Base-by-base conservation (phyloP, 2,329 filamentous ascomycete genomes). In the Fusarium sacchari region DNA sequence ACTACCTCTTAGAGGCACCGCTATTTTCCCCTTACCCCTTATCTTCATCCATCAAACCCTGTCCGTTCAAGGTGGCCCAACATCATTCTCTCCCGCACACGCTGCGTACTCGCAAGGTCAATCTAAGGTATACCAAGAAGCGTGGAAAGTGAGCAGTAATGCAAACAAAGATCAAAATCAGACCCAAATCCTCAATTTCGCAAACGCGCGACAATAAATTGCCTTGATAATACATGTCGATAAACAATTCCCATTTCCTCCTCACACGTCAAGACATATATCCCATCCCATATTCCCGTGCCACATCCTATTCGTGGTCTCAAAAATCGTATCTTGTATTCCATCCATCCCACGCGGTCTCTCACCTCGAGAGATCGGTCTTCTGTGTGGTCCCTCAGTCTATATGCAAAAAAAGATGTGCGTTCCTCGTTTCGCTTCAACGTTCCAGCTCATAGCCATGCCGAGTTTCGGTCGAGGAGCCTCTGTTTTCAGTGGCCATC, bases 151-250 rank as follows among this genome's bases (percentile, higher is more conserved):
- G 39, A 64, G 36, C 34, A 22, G 9, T 7, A 46, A 40, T 49
- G 40, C 37, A 49, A 32, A 34, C n/a, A 40, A 30, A 40, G 26
- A 18, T 59, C 42, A 8, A 66, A 72, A 70, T 47, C 61, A 74
- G 56, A 65, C 60, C 58, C 55, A 59, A 49, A 76, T 57, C 64
- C 64, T 60, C 46, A 61, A 76, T 74, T 68, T 75, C 59, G 20
- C 72, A 72, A 75, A 52, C 60, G 49, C 47, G 43, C 28, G 61
- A 65, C 72, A 74, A 42, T 74, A 60, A 66, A 26, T 28, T 69
- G 59, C 66, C 70, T 64, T 76, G 74, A 76, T 77, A 77, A 72
- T 77, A 77, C 76, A 77, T 77, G 62, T 65, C 60, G 44, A 75
- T 66, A 64, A 75, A 66, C 69, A 63, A 67, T 76, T 75, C 68